A percentile compares a stretch with the other conserved stretches of the same genome.
Evolutionary conservation across 495 filamentous ascomycete species (phyloP).

Genomic region (Penicillium coffeae): DNA sequence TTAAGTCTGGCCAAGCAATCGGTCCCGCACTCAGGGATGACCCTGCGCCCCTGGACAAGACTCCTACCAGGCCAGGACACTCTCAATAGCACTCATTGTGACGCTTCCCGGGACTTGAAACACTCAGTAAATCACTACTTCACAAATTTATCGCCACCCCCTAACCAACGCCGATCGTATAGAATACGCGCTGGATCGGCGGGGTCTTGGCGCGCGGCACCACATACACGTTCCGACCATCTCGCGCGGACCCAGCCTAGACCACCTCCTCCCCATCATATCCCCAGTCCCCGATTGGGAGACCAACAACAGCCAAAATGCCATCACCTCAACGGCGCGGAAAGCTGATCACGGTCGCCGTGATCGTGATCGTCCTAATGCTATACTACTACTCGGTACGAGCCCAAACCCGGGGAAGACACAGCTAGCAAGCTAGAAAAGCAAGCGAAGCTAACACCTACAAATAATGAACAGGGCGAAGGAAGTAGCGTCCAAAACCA

Average conservation of each 20-base stretch:
- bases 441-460: not conserved
- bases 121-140: too few relatives aligned
- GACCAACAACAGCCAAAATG: conserved; percentile 49
- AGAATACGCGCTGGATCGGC: not conserved
- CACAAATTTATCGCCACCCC: too few relatives aligned
- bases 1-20: conserved; percentile 11
- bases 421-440: not conserved
- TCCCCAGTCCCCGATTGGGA: not conserved
- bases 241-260: not conserved
- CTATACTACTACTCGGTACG: conserved; percentile 61
- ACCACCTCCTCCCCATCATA: not conserved
- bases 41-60: not conserved
- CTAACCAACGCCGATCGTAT: too few relatives aligned
- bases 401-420: not conserved
- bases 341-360: conserved; percentile 53
- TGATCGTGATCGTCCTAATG: conserved; percentile 51
- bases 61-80: conserved; percentile 1
- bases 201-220: conserved; percentile 3
- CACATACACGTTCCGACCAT: conserved; percentile 5
- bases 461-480: conserved; percentile 33
- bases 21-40: conserved; percentile 14
- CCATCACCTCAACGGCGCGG: conserved; percentile 67
- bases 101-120: too few relatives aligned
- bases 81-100: not conserved
- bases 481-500: conserved; percentile 41